These are phyloP conservation scores for Pyrenochaeta sp. DNA, from an alignment of 2,329 filamentous ascomycete species.

Conservation along the genomic window DNA sequence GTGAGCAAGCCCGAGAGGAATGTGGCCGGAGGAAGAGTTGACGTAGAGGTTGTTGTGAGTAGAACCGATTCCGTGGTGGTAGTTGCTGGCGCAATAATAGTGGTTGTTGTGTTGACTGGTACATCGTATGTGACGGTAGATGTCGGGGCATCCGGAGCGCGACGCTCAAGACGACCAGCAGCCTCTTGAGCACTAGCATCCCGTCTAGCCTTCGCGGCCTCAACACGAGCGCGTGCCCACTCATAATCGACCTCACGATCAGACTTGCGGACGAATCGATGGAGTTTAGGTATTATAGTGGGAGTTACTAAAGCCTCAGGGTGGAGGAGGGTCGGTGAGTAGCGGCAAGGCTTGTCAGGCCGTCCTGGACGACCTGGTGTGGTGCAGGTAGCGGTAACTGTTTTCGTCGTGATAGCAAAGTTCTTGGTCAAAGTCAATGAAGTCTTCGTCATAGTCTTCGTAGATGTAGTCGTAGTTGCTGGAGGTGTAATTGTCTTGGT, in stretches of 20 bases:
- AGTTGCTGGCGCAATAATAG: conserved; percentile 33
- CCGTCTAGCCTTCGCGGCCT: conserved; percentile 45
- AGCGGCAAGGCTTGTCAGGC: conserved; percentile 46
- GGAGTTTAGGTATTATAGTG: conserved; percentile 28
- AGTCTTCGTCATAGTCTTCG: conserved; percentile 38
- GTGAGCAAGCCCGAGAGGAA: conserved; percentile 46
- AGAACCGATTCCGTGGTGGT: conserved; percentile 42
- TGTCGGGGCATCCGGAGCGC: conserved; percentile 48
- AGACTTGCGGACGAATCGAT: conserved; percentile 32
- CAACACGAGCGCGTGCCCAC: conserved; percentile 45
- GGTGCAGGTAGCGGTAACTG: conserved; percentile 50
- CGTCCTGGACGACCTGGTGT: conserved; percentile 35
- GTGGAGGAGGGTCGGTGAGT: conserved; percentile 47
- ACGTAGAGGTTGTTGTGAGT: conserved; percentile 31
- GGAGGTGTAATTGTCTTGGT: conserved; percentile 44
- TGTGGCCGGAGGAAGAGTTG: conserved; percentile 46
- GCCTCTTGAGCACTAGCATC: conserved; percentile 25
- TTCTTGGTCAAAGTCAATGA: conserved; percentile 36
- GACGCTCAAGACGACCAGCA: conserved; percentile 33
- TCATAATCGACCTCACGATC: conserved; percentile 43
- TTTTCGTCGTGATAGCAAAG: conserved; percentile 43
- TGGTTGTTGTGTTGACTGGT: conserved; percentile 42
- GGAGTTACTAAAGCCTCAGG: conserved; percentile 40
- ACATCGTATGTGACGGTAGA: conserved; percentile 42
- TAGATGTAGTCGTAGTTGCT: conserved; percentile 33